Base-by-base conservation (phyloP, 2,329 filamentous ascomycete genomes). In the Nakataea oryzae region DNA sequence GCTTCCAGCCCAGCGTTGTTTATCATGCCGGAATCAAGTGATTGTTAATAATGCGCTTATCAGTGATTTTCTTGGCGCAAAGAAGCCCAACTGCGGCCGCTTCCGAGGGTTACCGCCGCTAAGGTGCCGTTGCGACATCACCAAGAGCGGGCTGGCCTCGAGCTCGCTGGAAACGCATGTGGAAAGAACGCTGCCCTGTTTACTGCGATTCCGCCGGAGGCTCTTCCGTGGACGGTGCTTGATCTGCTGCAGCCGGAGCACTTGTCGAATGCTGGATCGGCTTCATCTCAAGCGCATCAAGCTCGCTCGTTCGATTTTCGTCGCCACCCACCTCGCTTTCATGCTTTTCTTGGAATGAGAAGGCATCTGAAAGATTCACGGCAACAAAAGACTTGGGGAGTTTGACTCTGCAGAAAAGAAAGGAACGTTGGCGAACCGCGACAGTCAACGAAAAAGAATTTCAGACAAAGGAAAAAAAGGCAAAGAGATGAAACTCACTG, bases 371-470 rank as follows among this genome's bases (percentile, higher is more conserved):
- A 12, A 87, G 72, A 67, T 87, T 87, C 64, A 87, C 82, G 3
- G 85, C 84, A 57, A 86, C 74, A 71, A 87, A 87, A 1, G 82
- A 86, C 74, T 87, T 87, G 61, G 85, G 85, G 14, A 87, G 70
- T 75, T 87, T 87, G 67, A 87, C 85, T 70, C 84, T 86, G 66
- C 7, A n/a, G 41, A 47, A n/a, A 24, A 24, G 17, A n/a, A 8
- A n/a, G 41, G 17, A 9, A 9, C 21, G 1, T 50, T 9, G 9
- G 41, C 24, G 3, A n/a, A 9, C 8, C 9, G 24, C 17, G 14
- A 26, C 5, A 54, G 2, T 14, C n/a, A 13, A 4, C 50, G 28
- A 60, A 26, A 27, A 12, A 54, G 24, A 28, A 17, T 58, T 17
- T 21, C 29, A 3, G 13, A 50, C 5, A 17, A 41, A 11, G 11